Evolutionary conservation across 768 basidiomycete genomes (phyloP), one percentile per base, ranked within the genome.

Genomic region (Termitomyces sp.): DNA sequence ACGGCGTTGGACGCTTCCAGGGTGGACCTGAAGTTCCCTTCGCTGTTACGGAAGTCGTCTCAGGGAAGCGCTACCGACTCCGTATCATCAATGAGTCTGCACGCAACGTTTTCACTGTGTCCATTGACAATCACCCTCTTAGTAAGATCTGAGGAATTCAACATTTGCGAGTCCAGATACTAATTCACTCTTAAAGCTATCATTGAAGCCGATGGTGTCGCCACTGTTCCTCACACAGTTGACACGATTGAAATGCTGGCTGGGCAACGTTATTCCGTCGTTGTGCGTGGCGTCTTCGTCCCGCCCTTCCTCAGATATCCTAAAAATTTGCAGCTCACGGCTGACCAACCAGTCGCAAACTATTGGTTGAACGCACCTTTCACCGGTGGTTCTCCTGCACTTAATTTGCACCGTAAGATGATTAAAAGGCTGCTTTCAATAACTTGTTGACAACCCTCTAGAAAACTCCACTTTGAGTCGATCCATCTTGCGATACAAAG

Each of bases 191-290:
- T 24, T 8, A 1, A 44, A 67, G 63, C 64, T 49, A 69, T 82
- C 59, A 72, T 74, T 47, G 70, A 74, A 64, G 73, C 73, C 18
- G 80, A 79, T 57, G 77, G 77, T 43, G 64, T 68, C 6, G 66
- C 69, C 20, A 70, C 69, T 30, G 61, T 64, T 14, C 64, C 72
- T 13, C 61, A 61, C 24, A 62, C 60, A 16, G 78, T 80, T 5
- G 74, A 77, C 55, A 70, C 65, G 30, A 66, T 80, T 35, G 69
- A 74, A 9, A 65, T 82, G 54, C 74, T 72, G 53, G 75, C 78
- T 4, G 79, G 76, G 2, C 83, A 84, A 65, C 76, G 82, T 16
- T 84, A 84, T 63, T 80, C 66, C 1, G 66, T 75, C 10, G 69
- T 75, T 7, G 66, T 72, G 49, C n/a, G 59, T 56, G n/a, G 10